Base-by-base conservation (phyloP, 192 early-diverging fungal species). In the Geosiphon pyriformis region DNA sequence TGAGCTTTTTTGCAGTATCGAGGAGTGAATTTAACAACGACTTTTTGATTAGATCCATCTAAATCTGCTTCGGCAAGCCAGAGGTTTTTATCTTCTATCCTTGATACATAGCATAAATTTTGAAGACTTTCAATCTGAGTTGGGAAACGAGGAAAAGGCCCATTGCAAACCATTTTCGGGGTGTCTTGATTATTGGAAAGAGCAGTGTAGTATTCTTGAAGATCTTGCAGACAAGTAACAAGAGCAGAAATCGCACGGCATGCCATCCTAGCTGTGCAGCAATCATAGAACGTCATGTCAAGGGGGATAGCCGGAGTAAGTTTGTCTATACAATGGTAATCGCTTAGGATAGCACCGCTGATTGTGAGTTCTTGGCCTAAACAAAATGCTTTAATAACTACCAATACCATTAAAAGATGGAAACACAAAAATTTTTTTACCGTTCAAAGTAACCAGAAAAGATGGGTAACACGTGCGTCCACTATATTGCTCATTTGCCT, bases 391-490 rank as follows among this genome's bases (percentile, higher is more conserved):
- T 54, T 4, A 23, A 20, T 20, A 20, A 12, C 23, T 15, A 58
- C n/a, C 27, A 30, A 58, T 29, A 58, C 15, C n/a, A 29, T 27
- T 29, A 6, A 3, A 58, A 58, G 56, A n/a, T n/a, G n/a, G n/a
- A 29, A 58, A 11, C 12, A 27, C 3, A 58, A 58, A 58, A 58
- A 58, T 29, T 15, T 7, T 3, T 3, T 7, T 58, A 58, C 56
- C 56, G 30, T 58, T 29, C n/a, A 58, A 58, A 58, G 56, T 58
- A 20, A 58, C 25, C 2, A 58, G 56, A 20, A 58, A 58, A 15
- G 23, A 58, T 27, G 56, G 56, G 2, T 15, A 32, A 33, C 7
- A 58, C 3, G 27, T 58, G 4, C 30, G 23, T 58, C 30, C 32
- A 58, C 25, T 20, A 58, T 58, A 58, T 15, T 58, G 7, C 30